phyloP scores from a whole-genome alignment of 139 green algal genomes.

The Klebsormidium nitens region DNA sequence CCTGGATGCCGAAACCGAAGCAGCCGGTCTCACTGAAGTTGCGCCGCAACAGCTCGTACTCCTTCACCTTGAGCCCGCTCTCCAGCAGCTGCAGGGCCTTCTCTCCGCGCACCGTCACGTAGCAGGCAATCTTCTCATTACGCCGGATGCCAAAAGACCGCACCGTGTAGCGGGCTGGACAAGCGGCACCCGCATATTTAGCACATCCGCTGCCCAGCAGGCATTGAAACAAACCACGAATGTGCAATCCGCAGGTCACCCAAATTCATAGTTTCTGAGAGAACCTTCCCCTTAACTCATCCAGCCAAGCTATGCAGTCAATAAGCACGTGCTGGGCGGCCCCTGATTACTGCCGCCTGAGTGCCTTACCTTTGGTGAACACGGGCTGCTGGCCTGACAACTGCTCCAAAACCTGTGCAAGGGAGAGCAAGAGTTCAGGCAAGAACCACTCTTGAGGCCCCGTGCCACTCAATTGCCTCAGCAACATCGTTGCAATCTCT shows the following conservation, averaged over 20 bases:
- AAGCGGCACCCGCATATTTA: too few species aligned
- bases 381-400: slow-evolving; percentile 96
- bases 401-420: slow-evolving; percentile 93
- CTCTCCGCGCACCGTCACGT: slow-evolving; percentile 92
- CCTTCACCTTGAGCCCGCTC: slow-evolving; percentile 97
- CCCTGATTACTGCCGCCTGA: too few species aligned
- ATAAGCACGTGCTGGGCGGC: too few species aligned
- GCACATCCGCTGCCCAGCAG: neutral
- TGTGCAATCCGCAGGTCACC: too few species aligned
- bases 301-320: too few species aligned
- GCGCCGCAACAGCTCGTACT: slow-evolving; percentile 94
- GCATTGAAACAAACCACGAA: too few species aligned
- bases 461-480: too few species aligned
- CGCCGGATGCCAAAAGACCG: slow-evolving; percentile 93
- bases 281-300: too few species aligned
- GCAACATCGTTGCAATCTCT: too few species aligned
- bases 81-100: slow-evolving; percentile 99
- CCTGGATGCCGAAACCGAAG: slow-evolving; percentile 75
- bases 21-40: slow-evolving; percentile 89
- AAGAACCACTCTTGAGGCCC: neutral
- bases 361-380: slow-evolving; percentile 86
- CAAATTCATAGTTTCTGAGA: too few species aligned
- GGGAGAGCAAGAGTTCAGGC: neutral
- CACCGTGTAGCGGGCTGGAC: slow-evolving; percentile 90
- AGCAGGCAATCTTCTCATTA: slow-evolving; percentile 98